Evolutionary conservation across 2,329 filamentous ascomycete genomes (phyloP).

Genomic region (Colletotrichum lindemuthianum): DNA sequence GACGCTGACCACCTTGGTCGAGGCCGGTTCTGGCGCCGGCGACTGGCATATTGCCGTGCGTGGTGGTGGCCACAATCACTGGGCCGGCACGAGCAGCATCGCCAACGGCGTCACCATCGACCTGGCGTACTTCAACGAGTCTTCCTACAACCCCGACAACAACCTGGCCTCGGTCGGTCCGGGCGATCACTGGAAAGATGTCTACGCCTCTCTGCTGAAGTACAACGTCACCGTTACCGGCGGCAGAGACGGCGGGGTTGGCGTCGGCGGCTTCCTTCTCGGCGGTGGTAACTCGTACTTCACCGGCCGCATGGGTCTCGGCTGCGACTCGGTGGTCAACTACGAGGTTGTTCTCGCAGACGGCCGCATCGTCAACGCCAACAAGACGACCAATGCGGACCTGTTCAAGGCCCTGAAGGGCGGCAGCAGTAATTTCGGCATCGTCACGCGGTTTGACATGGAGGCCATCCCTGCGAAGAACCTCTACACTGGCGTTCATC

Average conservation of each 20-base stretch:
- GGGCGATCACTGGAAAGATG: constrained; percentile 29
- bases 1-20: constrained; percentile 29
- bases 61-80: constrained; percentile 59
- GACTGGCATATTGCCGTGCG: constrained; percentile 57
- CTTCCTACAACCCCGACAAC: constrained; percentile 28
- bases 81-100: constrained; percentile 54
- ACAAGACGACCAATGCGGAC: constrained; percentile 47
- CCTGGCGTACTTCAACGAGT: constrained; percentile 43
- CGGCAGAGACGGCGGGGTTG: constrained; percentile 53
- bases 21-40: constrained; percentile 36
- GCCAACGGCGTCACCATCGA: constrained; percentile 56
- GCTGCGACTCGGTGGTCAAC: constrained; percentile 55
- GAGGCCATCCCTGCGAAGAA: constrained; percentile 19
- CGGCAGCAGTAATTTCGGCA: constrained; percentile 59
- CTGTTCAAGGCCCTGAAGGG: constrained; percentile 60
- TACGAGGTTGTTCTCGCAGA: constrained; percentile 58
- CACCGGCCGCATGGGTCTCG: constrained; percentile 54
- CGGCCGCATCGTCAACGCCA: constrained; percentile 54
- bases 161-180: constrained; percentile 30
- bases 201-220: constrained; percentile 26
- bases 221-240: constrained; percentile 51
- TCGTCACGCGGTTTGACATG: constrained; percentile 49
- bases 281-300: constrained; percentile 62
- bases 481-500: constrained; percentile 26
- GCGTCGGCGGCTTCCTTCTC: constrained; percentile 55